Evolutionary conservation across 495 filamentous ascomycete species (phyloP).

Genomic region (Aspergillus homomorphus): DNA sequence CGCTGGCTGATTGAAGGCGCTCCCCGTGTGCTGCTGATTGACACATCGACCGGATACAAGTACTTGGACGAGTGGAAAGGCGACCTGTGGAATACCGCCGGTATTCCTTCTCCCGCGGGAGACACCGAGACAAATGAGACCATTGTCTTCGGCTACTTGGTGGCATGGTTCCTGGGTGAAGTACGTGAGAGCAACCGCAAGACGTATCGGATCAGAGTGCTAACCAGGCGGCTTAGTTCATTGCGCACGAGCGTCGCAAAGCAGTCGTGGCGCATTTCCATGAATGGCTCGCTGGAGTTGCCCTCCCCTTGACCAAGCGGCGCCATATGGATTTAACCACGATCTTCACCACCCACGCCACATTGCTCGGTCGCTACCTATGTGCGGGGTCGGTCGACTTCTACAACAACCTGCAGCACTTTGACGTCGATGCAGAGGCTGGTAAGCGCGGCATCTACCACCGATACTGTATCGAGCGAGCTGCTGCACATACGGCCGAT

Average conservation of each 20-base stretch:
- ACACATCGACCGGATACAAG: slow-evolving; percentile 86
- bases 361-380: slow-evolving; percentile 88
- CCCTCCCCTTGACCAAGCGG: slow-evolving; percentile 86
- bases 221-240: slow-evolving; percentile 58
- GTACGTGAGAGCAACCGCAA: slow-evolving; percentile 46
- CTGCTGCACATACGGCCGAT: slow-evolving; percentile 83
- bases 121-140: slow-evolving; percentile 97
- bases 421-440: slow-evolving; percentile 94
- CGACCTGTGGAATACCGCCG: slow-evolving; percentile 90
- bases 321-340: slow-evolving; percentile 94
- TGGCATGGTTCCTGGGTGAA: slow-evolving; percentile 98
- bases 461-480: slow-evolving; percentile 95
- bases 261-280: slow-evolving; percentile 98
- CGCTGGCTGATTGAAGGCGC: slow-evolving; percentile 98
- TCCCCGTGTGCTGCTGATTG: slow-evolving; percentile 88
- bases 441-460: slow-evolving; percentile 99
- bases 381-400: slow-evolving; percentile 98
- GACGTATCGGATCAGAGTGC: slow-evolving; percentile 1
- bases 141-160: slow-evolving; percentile 94
- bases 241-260: slow-evolving; percentile 82
- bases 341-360: slow-evolving; percentile 98
- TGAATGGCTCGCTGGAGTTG: slow-evolving; percentile 98
- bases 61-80: slow-evolving; percentile 96
- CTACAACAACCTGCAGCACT: slow-evolving; percentile 97
- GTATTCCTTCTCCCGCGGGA: slow-evolving; percentile 84